Evolutionary conservation across 805 yeast genomes (phyloP), one percentile per base, ranked within the genome.

Genomic region (Ogataea chonburiensis): DNA sequence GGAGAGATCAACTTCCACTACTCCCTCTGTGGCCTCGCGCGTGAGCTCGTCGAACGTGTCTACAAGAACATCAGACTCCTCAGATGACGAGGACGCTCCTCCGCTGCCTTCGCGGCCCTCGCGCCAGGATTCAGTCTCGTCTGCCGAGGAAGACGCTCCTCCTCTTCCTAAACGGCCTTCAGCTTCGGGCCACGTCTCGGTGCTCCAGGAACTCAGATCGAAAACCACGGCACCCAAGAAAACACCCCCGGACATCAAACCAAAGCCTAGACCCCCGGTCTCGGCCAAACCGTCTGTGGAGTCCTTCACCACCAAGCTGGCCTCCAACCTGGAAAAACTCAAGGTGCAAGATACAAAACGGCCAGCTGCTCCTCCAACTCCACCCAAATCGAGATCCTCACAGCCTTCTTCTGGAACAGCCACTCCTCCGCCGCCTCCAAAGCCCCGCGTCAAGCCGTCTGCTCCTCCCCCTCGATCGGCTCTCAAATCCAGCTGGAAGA

Each of bases 341-440:
- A 34, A 24, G 5, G 12, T 37, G 5, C 28, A 33, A 3, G 47
- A 51, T 17, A 50, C 42, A 20, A 35, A 48, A 17, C 37, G 33
- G 13, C 12, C 18, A 11, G 22, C 24, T 13, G 30, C 25, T 15
- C 37, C 46, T 36, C 40, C 42, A 27, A 46, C 38, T 14, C 67
- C 70, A 0, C 70, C 70, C 5, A 60, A 63, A n/a, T 46, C 60
- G 4, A 42, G 58, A 27, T 23, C 56, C 3, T 46, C 59, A 28
- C 41, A 46, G 7, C 28, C 31, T 5, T 42, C 37, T 2, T 30
- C 39, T 4, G 39, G 38, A 10, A 27, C 41, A 5, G 28, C 43
- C 3, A 34, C 40, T 12, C 42, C 46, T 9, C 43, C 46, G 10
- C 39, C 46, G 6, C 37, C 46, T 17, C 46, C 42, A 14, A 35